Conservation (phyloP, 208 protist genomes). For the Acanthamoeba healyi region DNA sequence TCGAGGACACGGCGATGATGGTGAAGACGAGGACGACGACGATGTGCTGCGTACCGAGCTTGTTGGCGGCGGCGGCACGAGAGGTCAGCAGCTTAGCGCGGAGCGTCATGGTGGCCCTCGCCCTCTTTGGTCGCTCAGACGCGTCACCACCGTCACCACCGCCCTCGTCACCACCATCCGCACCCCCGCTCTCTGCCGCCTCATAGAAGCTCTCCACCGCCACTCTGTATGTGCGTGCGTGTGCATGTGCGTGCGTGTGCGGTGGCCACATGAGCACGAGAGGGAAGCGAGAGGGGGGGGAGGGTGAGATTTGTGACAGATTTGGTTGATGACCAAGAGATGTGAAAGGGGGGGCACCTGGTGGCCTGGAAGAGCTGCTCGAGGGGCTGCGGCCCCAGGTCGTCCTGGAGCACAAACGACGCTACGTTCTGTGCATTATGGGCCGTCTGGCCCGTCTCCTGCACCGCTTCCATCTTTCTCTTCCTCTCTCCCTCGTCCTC, state of each 20-base stretch:
- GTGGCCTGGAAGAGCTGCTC: background rate
- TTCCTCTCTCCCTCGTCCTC: too few species aligned
- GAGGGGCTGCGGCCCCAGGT: background rate
- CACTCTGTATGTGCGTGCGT: background rate
- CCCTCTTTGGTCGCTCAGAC: background rate
- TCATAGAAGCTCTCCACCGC: conserved; percentile 17
- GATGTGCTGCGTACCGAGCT: too few species aligned
- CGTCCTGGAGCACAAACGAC: conserved; percentile 13
- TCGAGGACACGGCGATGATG: too few species aligned
- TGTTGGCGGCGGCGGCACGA: background rate
- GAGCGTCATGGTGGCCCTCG: background rate
- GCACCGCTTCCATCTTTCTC: background rate
- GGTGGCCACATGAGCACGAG: too few species aligned
- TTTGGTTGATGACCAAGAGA: background rate
- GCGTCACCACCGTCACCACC: background rate
- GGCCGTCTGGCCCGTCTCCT: background rate
- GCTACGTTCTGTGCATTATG: background rate
- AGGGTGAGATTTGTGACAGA: too few species aligned
- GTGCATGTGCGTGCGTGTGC: too few species aligned
- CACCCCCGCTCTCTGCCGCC: background rate
- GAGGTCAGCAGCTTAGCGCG: background rate
- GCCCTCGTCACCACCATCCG: background rate
- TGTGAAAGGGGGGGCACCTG: background rate
- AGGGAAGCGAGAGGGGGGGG: too few species aligned
- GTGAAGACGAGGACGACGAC: too few species aligned